Evolutionary conservation across 768 basidiomycete genomes (phyloP), one percentile per base, ranked within the genome.

Genomic region (Postia placenta): DNA sequence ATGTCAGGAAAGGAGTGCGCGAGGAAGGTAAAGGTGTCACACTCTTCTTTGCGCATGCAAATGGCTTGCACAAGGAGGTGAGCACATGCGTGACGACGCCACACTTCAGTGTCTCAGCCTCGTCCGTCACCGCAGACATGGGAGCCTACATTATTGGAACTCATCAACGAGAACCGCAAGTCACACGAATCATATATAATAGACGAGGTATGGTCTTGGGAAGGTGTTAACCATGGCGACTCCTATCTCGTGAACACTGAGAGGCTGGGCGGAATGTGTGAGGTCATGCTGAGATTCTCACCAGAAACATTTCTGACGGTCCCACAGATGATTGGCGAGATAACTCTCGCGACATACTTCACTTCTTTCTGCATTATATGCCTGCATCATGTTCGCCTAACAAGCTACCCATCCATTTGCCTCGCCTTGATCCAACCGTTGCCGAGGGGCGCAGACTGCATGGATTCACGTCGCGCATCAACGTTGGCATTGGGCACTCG

Each of bases 31-130:
- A 67, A 11, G 79, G 85, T 0, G 45, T 87, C 9, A 94, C 90
- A 0, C 64, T 94, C 45, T 76, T 93, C 53, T 70, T 88, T 41
- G 78, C 80, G 3, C 92, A 94, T 62, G 90, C 89, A 2, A 94
- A 90, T 64, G 92, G 93, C 1, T 85, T 94, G 56, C 80, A 79
- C 41, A 94, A 93, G 63, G 91, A 94, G 80, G 88, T 81, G 46
- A 42, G 78, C 9, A 33, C 30, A 7, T 7, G 53, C 28, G 30
- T 11, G 25, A 1, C 23, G 19, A 7, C 9, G 7, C 15, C 9
- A 7, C 9, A 33, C 30, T 33, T 33, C 30, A 7, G 30, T 33
- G 9, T 33, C 30, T 7, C n/a, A 33, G 17, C 47, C 28, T 26
- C 5, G 19, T 25, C 39, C 25, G 23, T 28, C 11, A 22, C 4